phyloP scores from a whole-genome alignment of 768 basidiomycete genomes.

The Lanmaoa pseudosensibilis region DNA sequence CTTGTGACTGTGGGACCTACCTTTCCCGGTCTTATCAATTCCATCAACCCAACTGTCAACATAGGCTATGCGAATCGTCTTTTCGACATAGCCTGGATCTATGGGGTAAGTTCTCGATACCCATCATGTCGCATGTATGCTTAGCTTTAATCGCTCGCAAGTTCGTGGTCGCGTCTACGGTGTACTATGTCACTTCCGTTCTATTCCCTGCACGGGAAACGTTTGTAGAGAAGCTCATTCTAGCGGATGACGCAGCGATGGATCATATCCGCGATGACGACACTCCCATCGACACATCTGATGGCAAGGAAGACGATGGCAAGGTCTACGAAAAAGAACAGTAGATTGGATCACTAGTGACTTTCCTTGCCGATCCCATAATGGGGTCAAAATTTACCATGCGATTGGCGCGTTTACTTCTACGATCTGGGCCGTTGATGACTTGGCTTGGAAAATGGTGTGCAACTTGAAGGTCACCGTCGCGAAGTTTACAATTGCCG shows the following conservation, averaged over 20 bases:
- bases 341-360: slow-evolving; percentile 6
- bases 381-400: neutral
- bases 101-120: slow-evolving; percentile 51
- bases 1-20: slow-evolving; percentile 68
- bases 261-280: neutral
- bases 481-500: slow-evolving; percentile 3
- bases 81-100: slow-evolving; percentile 76
- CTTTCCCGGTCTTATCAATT: slow-evolving; percentile 74
- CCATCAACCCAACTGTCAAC: slow-evolving; percentile 63
- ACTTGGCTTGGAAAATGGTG: neutral
- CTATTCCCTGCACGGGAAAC: slow-evolving; percentile 28
- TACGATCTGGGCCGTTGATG: neutral
- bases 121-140: neutral
- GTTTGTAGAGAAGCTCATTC: slow-evolving; percentile 27
- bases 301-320: neutral
- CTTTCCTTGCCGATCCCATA: slow-evolving; percentile 10
- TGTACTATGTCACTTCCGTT: slow-evolving; percentile 29
- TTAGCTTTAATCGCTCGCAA: neutral
- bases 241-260: slow-evolving; percentile 14
- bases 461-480: slow-evolving; percentile 14
- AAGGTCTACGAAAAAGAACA: slow-evolving; percentile 1
- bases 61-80: slow-evolving; percentile 58
- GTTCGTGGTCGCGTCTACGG: slow-evolving; percentile 26
- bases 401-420: slow-evolving; percentile 1
- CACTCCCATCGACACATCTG: neutral